Evolutionary conservation across 176 grass and related monocot species (phyloP), one percentile per base, ranked within the genome.

Genomic region (Musa itinerans): DNA sequence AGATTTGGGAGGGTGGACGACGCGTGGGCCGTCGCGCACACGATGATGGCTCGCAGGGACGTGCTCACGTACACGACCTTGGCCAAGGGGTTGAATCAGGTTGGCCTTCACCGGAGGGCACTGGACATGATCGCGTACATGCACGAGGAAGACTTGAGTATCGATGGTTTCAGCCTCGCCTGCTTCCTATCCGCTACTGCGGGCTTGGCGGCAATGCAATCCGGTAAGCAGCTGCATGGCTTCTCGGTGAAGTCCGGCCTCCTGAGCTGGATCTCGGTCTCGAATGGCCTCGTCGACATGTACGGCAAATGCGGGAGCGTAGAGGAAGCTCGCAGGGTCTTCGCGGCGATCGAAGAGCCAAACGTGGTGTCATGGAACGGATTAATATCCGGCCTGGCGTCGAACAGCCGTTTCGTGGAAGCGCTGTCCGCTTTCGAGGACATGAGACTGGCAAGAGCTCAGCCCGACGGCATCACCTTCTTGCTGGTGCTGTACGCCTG

Each of bases 201-300:
- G 2, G 68, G 77, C 48, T 81, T 88, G 73, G 74, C 81, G 66
- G 64, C 70, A 24, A 53, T 80, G 62, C 70, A 74, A 53, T 52
- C 55, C 21, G 93, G 93, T 53, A 84, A 81, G 65, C 90, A 85
- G 74, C 48, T 97, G 54, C 93, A 97, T 59, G 83, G 90, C 67
- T 87, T 81, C 48, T 84, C 90, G 0, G 51, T 90, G 51, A 97
- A 97, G 85, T 78, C 83, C 21, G 90, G 87, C 50, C 81, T 90
- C 71, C 72, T 74, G 56, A 56, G 13, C 53, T 63, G 78, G 69
- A 77, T 90, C 22, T 87, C 87, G 16, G 90, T 90, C 50, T 97
- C 85, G 48, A 93, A 92, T 80, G 84, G 90, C 74, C 83, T 93
- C 50, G 59, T 97, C 53, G 86, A 90, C 71, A 85, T 97, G 90